Base-by-base conservation (phyloP, 306 rosid species). In the Cucurbita argyrosperma region DNA sequence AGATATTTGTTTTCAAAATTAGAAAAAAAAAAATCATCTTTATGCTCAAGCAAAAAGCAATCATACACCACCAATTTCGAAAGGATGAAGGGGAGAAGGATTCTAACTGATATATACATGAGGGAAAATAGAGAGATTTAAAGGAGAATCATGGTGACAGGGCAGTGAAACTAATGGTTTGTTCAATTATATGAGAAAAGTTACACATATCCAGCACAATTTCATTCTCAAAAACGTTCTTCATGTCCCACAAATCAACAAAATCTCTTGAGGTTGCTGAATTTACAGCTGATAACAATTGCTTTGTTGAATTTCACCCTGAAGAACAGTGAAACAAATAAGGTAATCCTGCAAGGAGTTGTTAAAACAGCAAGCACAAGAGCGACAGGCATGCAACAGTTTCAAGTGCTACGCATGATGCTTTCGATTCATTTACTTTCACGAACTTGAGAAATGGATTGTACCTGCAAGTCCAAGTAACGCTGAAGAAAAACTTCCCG, bases 401-500 rank as follows among this genome's bases (percentile, higher is more conserved):
- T 6, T 43, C 52, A 65, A 65, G 52, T 65, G 14, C 51, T 6
- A 65, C 0, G 71, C 71, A 43, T 18, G 35, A 43, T n/a, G 35
- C 10, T 7, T 18, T 9, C 10, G n/a, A 43, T 65, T n/a, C 37
- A 40, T 65, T 5, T 11, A 42, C 35, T 42, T 66, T 66, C 71
- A 65, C n/a, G 10, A 42, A 18, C 38, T 15, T 63, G 30, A 42
- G 15, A 42, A 40, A 10, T 64, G 71, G 50, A 40, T n/a, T 10
- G 46, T 51, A 84, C 98, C 87, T 87, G 90, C 72, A 89, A 81
- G 14, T 90, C 87, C 84, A 93, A 84, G 72, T 87, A 88, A 40
- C 96, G 91, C 26, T 74, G 84, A 76, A 93, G 92, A 75, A 92
- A 90, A 72, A 80, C 80, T 81, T 84, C 81, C 39, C 96, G 86